A percentile compares a stretch with the other conserved stretches of the same genome.
Evolutionary conservation across 2,329 filamentous ascomycete genomes (phyloP).

Genomic region (Aureobasidium pullulans): DNA sequence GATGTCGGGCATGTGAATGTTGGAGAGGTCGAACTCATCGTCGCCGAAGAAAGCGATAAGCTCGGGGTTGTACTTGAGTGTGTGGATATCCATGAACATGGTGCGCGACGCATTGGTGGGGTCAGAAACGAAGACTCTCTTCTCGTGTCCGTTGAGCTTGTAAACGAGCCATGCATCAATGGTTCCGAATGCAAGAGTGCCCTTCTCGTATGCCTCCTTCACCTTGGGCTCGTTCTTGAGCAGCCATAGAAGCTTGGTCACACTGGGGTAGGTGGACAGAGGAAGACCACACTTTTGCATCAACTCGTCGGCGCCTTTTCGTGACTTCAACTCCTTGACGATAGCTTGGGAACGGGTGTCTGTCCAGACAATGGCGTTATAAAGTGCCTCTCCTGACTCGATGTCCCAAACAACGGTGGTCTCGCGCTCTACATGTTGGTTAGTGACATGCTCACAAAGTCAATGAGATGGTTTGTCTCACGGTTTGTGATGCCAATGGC

Average conservation of each 20-base stretch:
- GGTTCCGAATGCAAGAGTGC: conserved; percentile 74
- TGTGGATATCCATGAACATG: conserved; percentile 89
- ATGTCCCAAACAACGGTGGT: conserved; percentile 81
- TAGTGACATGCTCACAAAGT: not conserved
- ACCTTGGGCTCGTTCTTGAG: conserved; percentile 64
- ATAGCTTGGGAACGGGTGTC: conserved; percentile 73
- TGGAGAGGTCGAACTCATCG: conserved; percentile 56
- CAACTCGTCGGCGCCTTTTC: conserved; percentile 60
- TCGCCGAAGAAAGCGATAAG: conserved; percentile 65
- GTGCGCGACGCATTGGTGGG: conserved; percentile 82
- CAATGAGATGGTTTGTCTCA: not conserved
- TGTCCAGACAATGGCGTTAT: conserved; percentile 85
- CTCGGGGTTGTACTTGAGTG: conserved; percentile 68
- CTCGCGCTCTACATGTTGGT: conserved; percentile 56
- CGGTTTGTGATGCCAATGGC: conserved; percentile 75
- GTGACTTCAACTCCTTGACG: conserved; percentile 67
- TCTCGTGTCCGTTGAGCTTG: conserved; percentile 68
- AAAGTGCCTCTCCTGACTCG: conserved; percentile 68
- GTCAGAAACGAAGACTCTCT: conserved; percentile 71
- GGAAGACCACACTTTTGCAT: conserved; percentile 69
- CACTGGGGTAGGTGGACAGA: conserved; percentile 80
- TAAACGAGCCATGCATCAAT: conserved; percentile 86
- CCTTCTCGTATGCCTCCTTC: conserved; percentile 65
- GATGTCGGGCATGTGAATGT: conserved; percentile 73
- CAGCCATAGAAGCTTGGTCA: conserved; percentile 79